Percentiles rank a stretch among this genome's conserved stretches.
phyloP scores from a whole-genome alignment of 352 stramenopile genomes.

The Globisporangium radiosum region DNA sequence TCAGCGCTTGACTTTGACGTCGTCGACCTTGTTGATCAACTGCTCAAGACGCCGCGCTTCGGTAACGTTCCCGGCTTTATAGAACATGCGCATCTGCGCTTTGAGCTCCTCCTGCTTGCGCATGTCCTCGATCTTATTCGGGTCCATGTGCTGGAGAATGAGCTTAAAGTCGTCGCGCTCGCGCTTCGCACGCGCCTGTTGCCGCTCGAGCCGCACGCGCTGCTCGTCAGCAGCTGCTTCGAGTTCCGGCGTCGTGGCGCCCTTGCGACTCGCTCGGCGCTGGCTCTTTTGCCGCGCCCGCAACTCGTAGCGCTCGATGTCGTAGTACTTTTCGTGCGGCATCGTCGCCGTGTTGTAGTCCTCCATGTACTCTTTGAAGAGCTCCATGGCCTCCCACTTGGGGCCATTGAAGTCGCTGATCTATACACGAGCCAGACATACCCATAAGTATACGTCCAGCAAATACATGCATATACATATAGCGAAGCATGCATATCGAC shows the following conservation, averaged over 20 bases:
- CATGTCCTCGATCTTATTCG: conserved; percentile 84
- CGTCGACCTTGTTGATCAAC: conserved; percentile 56
- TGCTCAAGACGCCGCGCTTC: conserved; percentile 83
- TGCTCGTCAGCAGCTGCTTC: conserved; percentile 47
- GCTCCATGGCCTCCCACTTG: conserved; percentile 86
- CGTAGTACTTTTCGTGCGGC: conserved; percentile 96
- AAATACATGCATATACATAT: neutral
- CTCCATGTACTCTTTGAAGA: conserved; percentile 93
- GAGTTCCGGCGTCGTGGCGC: conserved; percentile 19
- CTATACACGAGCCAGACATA: conserved; percentile 7
- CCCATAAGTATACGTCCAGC: too few relatives aligned
- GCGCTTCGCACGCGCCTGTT: conserved; percentile 40
- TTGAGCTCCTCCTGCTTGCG: conserved; percentile 76
- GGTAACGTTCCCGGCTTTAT: conserved; percentile 83
- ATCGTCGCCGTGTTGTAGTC: conserved; percentile 98
- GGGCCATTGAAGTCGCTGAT: conserved; percentile 80
- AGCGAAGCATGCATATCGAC: neutral
- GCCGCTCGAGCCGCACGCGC: conserved; percentile 51
- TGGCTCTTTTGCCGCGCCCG: conserved; percentile 86
- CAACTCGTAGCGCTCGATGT: conserved; percentile 98
- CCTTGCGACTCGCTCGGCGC: conserved; percentile 18
- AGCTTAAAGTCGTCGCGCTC: conserved; percentile 74
- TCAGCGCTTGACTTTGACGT: conserved; percentile 24
- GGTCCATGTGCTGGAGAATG: conserved; percentile 79
- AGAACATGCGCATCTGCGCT: conserved; percentile 87